Conservation (phyloP, 768 basidiomycete species). For the Tulasnella calospora region DNA sequence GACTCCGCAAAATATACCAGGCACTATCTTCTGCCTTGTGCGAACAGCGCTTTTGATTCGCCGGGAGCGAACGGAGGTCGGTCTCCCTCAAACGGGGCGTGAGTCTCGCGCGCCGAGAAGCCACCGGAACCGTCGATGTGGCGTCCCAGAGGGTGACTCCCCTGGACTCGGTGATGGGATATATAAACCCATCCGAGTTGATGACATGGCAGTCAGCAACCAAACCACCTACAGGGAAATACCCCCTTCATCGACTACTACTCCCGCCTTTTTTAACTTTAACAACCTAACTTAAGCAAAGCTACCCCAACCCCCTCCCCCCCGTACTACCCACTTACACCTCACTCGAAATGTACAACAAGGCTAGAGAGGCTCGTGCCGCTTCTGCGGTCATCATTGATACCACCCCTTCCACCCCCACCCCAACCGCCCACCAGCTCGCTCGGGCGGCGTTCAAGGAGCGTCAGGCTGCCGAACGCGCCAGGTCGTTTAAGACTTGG, state of each 20-base stretch:
- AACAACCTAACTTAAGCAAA: neutral
- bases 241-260: neutral
- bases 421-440: neutral
- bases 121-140: conserved; percentile 11
- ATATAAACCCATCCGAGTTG: neutral
- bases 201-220: neutral
- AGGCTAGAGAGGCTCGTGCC: neutral
- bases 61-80: neutral
- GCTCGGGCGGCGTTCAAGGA: neutral
- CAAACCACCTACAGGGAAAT: neutral
- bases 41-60: conserved; percentile 10
- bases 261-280: neutral
- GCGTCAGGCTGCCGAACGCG: conserved; percentile 3
- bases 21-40: neutral
- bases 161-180: neutral
- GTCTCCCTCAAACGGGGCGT: neutral
- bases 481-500: neutral
- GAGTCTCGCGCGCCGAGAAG: neutral
- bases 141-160: neutral
- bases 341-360: neutral
- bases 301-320: neutral
- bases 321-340: neutral
- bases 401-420: neutral
- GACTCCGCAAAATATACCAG: conserved; percentile 9
- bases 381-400: neutral